Evolutionary conservation across 2,329 filamentous ascomycete genomes (phyloP).

Genomic region (Gliomastix tumulicola): DNA sequence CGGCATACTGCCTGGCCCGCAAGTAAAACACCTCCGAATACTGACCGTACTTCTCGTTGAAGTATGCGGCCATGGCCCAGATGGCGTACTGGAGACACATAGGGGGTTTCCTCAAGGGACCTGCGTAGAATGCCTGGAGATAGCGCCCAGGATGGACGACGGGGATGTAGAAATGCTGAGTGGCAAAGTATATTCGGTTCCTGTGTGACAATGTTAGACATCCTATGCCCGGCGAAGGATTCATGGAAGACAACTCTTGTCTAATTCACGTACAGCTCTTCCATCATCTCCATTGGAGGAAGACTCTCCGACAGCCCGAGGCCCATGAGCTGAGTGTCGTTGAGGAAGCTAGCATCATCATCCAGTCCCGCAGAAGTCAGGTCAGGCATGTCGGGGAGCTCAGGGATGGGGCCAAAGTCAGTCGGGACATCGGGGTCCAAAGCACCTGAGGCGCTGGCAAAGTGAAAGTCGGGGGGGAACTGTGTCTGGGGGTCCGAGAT

Average conservation of each 20-base stretch:
- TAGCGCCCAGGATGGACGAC: slow-evolving; percentile 75
- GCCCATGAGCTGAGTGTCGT: slow-evolving; percentile 51
- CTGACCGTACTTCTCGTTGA: slow-evolving; percentile 63
- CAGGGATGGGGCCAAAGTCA: too few relatives aligned
- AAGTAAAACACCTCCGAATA: slow-evolving; percentile 76
- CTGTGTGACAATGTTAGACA: too few relatives aligned
- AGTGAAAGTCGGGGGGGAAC: too few relatives aligned
- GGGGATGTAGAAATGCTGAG: slow-evolving; percentile 64
- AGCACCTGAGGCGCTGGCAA: too few relatives aligned
- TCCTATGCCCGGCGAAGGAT: too few relatives aligned
- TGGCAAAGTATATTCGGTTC: slow-evolving; percentile 68
- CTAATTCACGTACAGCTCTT: slow-evolving; percentile 73
- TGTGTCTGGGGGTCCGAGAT: too few relatives aligned
- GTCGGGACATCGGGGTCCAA: too few relatives aligned
- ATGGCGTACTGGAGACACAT: slow-evolving; percentile 80
- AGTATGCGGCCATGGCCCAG: slow-evolving; percentile 72
- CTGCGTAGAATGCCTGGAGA: slow-evolving; percentile 62
- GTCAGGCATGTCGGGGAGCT: too few relatives aligned
- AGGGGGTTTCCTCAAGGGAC: slow-evolving; percentile 70
- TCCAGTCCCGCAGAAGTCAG: too few relatives aligned
- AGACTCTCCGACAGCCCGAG: slow-evolving; percentile 77
- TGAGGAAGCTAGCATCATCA: background rate
- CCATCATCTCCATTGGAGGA: slow-evolving; percentile 70
- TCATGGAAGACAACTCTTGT: too few relatives aligned
- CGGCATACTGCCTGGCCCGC: slow-evolving; percentile 73